Evolutionary conservation across 1,139 yeast species (phyloP), one percentile per base, ranked within the genome.

Genomic region (Saccharomyces hybrid): DNA sequence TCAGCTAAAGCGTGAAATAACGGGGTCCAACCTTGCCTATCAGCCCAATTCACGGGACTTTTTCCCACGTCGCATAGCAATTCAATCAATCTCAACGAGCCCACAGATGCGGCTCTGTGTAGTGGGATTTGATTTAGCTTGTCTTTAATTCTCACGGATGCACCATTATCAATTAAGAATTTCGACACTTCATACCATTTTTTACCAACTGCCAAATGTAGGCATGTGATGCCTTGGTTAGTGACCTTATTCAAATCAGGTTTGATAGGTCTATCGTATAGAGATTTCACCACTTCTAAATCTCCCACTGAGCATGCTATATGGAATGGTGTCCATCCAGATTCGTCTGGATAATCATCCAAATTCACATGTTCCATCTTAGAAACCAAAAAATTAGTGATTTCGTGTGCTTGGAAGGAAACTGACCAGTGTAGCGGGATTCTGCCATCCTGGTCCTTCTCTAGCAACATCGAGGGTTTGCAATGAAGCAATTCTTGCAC

Each of bases 341-440:
- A 77, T 14, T 78, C 83, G 68, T 91, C 98, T 0, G 71, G 71
- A 63, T 76, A 68, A 3, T 84, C 87, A 66, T 89, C 93, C n/a
- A 88, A 68, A 60, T 88, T 95, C 31, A 79, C 65, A 16, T 73
- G 73, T 30, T 62, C 61, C 59, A 65, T 58, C 50, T 61, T 59
- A 51, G 67, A 49, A 8, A 68, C 52, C 38, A 69, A 51, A 16
- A 58, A 59, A 1, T 59, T 57, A 5, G 82, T 84, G 27, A 86
- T 74, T 32, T 80, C 83, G 9, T 70, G 63, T 58, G 84, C 78
- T 54, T 83, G 80, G 61, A 77, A 76, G 0, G 96, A 82, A 41
- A 85, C 81, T 0, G 97, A 97, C 97, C 97, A 91, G 67, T 88
- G 95, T 51, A 91, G 73, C 3, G 97, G 87, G 2, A 88, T 84